A percentile compares a stretch with the other conserved stretches of the same genome.
Conservation (phyloP, 495 filamentous ascomycete species). For the Articulospora tetracladia region DNA sequence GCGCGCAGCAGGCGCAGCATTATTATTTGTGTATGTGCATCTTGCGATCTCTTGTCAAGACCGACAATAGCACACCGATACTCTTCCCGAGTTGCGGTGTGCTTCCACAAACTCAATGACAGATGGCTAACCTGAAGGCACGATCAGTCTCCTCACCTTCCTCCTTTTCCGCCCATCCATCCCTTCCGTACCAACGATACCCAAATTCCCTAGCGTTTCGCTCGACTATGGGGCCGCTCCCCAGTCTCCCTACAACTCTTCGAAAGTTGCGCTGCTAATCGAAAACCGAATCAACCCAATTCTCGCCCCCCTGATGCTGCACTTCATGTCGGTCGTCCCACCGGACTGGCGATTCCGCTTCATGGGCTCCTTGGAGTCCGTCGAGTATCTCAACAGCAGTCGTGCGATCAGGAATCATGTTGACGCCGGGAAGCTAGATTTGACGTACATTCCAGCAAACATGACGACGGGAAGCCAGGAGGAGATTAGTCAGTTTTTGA, state of each 20-base stretch:
- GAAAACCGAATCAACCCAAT: constrained; percentile 40
- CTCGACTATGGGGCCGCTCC: constrained; percentile 29
- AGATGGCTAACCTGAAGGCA: background rate
- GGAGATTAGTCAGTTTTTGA: constrained; percentile 41
- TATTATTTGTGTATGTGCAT: constrained; percentile 29
- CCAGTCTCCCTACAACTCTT: constrained; percentile 36
- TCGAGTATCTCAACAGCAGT: constrained; percentile 33
- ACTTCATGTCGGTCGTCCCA: constrained; percentile 48
- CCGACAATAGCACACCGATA: too few relatives aligned
- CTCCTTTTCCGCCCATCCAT: constrained; percentile 12
- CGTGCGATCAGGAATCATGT: constrained; percentile 36
- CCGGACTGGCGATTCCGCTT: constrained; percentile 52
- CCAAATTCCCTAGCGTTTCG: constrained; percentile 25
- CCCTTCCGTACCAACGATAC: constrained; percentile 17
- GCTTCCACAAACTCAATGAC: background rate
- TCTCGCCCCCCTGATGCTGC: constrained; percentile 43
- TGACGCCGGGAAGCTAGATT: constrained; percentile 39
- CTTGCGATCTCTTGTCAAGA: background rate
- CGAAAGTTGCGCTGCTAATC: constrained; percentile 47
- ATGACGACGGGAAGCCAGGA: constrained; percentile 41
- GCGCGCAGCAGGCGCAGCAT: constrained; percentile 22
- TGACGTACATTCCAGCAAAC: constrained; percentile 39
- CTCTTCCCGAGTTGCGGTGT: too few relatives aligned
- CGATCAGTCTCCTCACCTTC: constrained; percentile 16
- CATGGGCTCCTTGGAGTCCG: constrained; percentile 39